Conservation (phyloP, 1,284 basidiomycete species). For the Ceratorhiza oryzae-sativae region DNA sequence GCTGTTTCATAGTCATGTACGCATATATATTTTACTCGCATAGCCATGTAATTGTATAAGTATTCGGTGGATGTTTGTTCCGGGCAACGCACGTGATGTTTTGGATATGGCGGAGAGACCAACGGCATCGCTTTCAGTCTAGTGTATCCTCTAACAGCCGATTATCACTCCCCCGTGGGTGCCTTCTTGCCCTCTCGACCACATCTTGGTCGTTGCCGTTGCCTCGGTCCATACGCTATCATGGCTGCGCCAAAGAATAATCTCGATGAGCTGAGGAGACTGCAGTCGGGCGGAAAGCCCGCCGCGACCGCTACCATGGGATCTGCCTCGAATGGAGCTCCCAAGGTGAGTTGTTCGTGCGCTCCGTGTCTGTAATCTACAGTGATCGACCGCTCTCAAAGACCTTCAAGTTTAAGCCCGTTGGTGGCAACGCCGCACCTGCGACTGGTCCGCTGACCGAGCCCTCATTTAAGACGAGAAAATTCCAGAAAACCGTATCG, state of each 20-base stretch:
- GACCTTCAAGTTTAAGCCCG: constrained; percentile 29
- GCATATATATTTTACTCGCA: not conserved
- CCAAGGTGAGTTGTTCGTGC: constrained; percentile 9
- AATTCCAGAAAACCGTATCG: constrained; percentile 17
- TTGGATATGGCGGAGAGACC: not conserved
- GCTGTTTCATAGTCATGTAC: constrained; percentile 17
- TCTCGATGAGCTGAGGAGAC: constrained; percentile 25
- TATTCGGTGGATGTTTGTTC: constrained; percentile 7
- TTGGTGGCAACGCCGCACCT: constrained; percentile 6
- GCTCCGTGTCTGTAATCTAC: not conserved
- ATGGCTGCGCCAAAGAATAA: constrained; percentile 33
- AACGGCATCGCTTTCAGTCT: not conserved
- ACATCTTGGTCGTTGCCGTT: not conserved
- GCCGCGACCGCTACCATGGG: constrained; percentile 4
- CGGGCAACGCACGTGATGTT: constrained; percentile 29
- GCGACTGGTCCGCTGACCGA: not conserved
- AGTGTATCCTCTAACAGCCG: not conserved
- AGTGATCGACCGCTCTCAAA: not conserved
- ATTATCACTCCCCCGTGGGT: not conserved
- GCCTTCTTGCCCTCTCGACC: not conserved
- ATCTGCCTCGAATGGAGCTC: not conserved
- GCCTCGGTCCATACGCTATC: not conserved
- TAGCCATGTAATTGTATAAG: constrained; percentile 1
- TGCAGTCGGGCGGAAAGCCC: constrained; percentile 14
- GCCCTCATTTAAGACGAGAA: not conserved